A percentile compares a stretch with the other conserved stretches of the same genome.
These are phyloP conservation scores for Debaryomyces hansenii DNA, from an alignment of 805 yeast species.

Conservation along the genomic window DNA sequence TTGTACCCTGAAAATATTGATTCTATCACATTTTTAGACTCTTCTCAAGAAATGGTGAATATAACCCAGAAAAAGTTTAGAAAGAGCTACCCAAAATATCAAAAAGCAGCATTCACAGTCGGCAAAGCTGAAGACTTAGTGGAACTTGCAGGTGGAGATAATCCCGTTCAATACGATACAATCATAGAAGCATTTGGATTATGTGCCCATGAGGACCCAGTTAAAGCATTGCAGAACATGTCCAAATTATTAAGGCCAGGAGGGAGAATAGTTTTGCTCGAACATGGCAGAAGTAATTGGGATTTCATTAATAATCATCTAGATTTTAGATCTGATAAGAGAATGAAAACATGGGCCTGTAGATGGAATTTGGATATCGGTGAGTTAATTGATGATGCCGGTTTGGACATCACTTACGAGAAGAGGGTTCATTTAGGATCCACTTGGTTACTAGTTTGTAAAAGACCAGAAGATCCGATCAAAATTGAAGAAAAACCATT, in stretches of 20 bases:
- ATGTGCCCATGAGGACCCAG: constrained; percentile 95
- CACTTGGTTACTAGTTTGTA: constrained; percentile 81
- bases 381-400: constrained; percentile 78
- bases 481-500: constrained; percentile 43
- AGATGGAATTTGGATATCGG: constrained; percentile 96
- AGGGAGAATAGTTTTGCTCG: constrained; percentile 83
- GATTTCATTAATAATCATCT: constrained; percentile 74
- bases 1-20: constrained; percentile 57
- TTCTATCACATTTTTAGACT: constrained; percentile 82
- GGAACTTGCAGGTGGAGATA: constrained; percentile 45
- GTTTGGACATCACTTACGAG: constrained; percentile 78
- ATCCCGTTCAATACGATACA: constrained; percentile 74
- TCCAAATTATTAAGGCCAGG: constrained; percentile 74
- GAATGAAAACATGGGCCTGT: constrained; percentile 94
- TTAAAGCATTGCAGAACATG: constrained; percentile 75
- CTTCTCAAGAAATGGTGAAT: constrained; percentile 84
- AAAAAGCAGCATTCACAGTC: constrained; percentile 80
- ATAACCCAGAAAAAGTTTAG: constrained; percentile 73
- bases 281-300: constrained; percentile 89
- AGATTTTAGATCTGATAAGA: constrained; percentile 78
- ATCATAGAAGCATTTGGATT: constrained; percentile 92
- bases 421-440: constrained; percentile 87
- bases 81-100: constrained; percentile 61
- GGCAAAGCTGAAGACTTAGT: constrained; percentile 85
- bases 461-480: constrained; percentile 66